A percentile compares a stretch with the other conserved stretches of the same genome.
phyloP scores from a whole-genome alignment of 352 stramenopile genomes.

The Lagenidium sp. region DNA sequence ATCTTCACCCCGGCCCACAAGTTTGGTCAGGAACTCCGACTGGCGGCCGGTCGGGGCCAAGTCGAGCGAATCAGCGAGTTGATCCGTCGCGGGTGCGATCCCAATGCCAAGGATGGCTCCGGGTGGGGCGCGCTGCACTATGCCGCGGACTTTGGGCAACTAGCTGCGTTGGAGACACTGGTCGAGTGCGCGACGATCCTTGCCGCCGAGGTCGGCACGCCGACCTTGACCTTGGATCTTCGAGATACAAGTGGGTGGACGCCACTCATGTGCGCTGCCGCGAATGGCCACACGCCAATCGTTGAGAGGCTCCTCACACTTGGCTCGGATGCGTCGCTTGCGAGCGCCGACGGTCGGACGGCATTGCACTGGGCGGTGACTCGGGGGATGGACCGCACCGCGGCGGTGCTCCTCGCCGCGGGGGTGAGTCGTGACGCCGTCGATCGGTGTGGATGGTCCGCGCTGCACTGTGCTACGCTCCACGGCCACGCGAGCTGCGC shows the following conservation, averaged over 20 bases:
- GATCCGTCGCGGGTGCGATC: constrained; percentile 47
- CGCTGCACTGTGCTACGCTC: constrained; percentile 47
- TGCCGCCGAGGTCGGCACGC: constrained; percentile 4
- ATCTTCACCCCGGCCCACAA: constrained; percentile 66
- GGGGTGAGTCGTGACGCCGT: constrained; percentile 20
- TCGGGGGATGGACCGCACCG: constrained; percentile 29
- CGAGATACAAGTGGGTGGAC: constrained; percentile 45
- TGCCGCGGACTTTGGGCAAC: constrained; percentile 46
- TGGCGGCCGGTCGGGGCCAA: constrained; percentile 47
- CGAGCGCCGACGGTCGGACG: constrained; percentile 36
- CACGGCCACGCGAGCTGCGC: constrained; percentile 29
- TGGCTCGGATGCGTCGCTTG: constrained; percentile 21
- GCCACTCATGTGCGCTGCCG: constrained; percentile 41
- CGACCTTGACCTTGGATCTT: constrained; percentile 23
- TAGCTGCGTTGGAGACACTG: constrained; percentile 30
- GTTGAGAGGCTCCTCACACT: constrained; percentile 26
- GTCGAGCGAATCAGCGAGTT: constrained; percentile 29
- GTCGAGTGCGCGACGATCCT: constrained; percentile 11
- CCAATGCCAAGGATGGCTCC: constrained; percentile 47
- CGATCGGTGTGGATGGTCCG: constrained; percentile 45
- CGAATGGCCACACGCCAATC: constrained; percentile 38
- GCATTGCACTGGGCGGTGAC: constrained; percentile 57
- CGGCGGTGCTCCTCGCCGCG: constrained; percentile 19
- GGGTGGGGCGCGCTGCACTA: constrained; percentile 64
- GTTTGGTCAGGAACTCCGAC: constrained; percentile 50